A percentile compares a stretch with the other conserved stretches of the same genome.
phyloP scores from a whole-genome alignment of 345 rosid species.

The Gossypium ekmanianum region DNA sequence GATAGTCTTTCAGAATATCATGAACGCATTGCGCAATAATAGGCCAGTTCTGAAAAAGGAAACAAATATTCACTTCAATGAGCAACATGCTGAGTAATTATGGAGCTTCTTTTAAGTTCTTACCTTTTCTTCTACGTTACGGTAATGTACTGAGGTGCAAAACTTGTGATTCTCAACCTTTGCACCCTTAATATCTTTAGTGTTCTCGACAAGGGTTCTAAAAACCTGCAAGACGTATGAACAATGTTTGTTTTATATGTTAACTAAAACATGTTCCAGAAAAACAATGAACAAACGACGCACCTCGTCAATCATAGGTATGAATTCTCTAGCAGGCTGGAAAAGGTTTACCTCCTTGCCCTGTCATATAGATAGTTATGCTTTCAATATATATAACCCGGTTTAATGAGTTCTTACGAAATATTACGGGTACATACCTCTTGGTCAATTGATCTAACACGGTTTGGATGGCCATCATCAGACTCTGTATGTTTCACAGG shows the following conservation, averaged over 20 bases:
- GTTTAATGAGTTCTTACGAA: neutral
- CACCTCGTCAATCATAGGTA: slow-evolving; percentile 77
- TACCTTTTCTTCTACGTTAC: slow-evolving; percentile 91
- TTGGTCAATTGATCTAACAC: slow-evolving; percentile 61
- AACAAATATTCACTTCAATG: slow-evolving; percentile 1
- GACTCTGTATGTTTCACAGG: slow-evolving; percentile 42
- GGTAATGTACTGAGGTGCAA: slow-evolving; percentile 92
- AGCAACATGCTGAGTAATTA: neutral
- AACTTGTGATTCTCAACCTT: slow-evolving; percentile 95
- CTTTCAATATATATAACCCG: neutral
- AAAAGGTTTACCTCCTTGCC: slow-evolving; percentile 73
- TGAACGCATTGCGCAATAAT: slow-evolving; percentile 76
- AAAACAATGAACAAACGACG: neutral
- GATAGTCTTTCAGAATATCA: slow-evolving; percentile 69
- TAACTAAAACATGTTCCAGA: neutral
- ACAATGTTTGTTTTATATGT: neutral
- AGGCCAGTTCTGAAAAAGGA: slow-evolving; percentile 63
- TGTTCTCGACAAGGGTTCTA: slow-evolving; percentile 69
- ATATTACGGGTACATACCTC: slow-evolving; percentile 34
- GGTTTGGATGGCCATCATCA: slow-evolving; percentile 36
- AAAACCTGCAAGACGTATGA: slow-evolving; percentile 48
- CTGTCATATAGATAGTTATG: slow-evolving; percentile 26
- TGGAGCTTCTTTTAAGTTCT: neutral
- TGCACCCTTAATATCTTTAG: slow-evolving; percentile 66
- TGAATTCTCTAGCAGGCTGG: slow-evolving; percentile 89